These are phyloP conservation scores for Colletotrichum liriopes DNA, from an alignment of 2,329 filamentous ascomycete species.

Conservation along the genomic window DNA sequence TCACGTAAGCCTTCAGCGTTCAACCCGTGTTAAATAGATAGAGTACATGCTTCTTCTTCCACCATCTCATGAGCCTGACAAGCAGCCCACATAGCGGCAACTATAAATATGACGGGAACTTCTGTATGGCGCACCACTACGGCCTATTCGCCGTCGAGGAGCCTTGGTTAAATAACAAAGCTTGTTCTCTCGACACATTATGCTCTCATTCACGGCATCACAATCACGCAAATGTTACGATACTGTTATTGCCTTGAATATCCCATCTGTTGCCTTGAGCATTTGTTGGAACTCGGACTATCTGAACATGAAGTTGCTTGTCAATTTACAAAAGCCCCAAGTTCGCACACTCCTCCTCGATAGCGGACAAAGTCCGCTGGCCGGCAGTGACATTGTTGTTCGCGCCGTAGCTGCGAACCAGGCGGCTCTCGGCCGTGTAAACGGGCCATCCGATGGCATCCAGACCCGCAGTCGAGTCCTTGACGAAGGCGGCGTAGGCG, in stretches of 20 bases:
- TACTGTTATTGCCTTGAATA: background rate
- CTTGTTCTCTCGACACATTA: background rate
- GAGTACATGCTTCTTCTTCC: background rate
- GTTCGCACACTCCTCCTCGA: constrained; percentile 24
- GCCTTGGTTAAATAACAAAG: no score
- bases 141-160: no score
- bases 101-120: background rate
- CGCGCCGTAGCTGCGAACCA: constrained; percentile 36
- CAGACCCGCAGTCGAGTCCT: constrained; percentile 31
- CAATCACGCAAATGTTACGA: background rate
- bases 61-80: background rate
- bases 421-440: constrained; percentile 28
- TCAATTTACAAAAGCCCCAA: constrained; percentile 22
- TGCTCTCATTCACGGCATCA: background rate
- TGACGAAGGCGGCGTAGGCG: constrained; percentile 32
- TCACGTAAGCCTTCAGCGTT: background rate
- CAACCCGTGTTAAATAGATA: background rate
- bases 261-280: no score
- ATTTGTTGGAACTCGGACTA: no score
- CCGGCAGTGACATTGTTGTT: constrained; percentile 29
- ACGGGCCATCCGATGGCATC: constrained; percentile 34
- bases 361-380: constrained; percentile 22
- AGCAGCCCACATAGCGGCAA: background rate
- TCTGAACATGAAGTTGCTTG: background rate
- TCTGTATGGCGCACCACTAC: background rate